Evolutionary conservation across 805 yeast species (phyloP).

Genomic region (Ogataea thermomethanolica): DNA sequence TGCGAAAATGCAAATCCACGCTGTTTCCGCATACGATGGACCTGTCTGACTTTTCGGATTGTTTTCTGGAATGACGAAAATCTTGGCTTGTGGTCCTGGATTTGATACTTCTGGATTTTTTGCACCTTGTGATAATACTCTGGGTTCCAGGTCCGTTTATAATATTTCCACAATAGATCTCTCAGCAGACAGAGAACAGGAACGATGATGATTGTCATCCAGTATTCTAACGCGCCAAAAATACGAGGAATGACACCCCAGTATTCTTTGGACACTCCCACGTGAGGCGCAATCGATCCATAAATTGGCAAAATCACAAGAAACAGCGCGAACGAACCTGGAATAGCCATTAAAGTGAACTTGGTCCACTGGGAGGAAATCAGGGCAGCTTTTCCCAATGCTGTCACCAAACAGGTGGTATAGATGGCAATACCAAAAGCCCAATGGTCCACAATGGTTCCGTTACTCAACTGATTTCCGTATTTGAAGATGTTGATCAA

Average conservation of each 20-base stretch:
- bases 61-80: constrained; percentile 96
- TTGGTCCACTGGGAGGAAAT: constrained; percentile 94
- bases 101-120: constrained; percentile 92
- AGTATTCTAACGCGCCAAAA: constrained; percentile 74
- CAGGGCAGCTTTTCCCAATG: constrained; percentile 91
- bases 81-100: constrained; percentile 92
- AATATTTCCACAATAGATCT: constrained; percentile 92
- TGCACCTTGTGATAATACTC: constrained; percentile 93
- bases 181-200: constrained; percentile 77
- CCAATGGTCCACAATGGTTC: constrained; percentile 84
- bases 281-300: constrained; percentile 78
- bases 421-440: constrained; percentile 89
- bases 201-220: constrained; percentile 77
- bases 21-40: constrained; percentile 95
- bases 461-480: constrained; percentile 64
- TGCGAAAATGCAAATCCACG: constrained; percentile 98
- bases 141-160: constrained; percentile 86
- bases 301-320: constrained; percentile 81
- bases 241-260: constrained; percentile 73
- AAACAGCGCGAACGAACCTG: constrained; percentile 90
- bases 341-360: constrained; percentile 86
- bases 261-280: constrained; percentile 79
- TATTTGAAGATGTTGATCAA: constrained; percentile 62
- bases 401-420: constrained; percentile 83
- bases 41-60: constrained; percentile 95